phyloP scores from a whole-genome alignment of 2,329 filamentous ascomycete species.

The Leptodontidium sp. region DNA sequence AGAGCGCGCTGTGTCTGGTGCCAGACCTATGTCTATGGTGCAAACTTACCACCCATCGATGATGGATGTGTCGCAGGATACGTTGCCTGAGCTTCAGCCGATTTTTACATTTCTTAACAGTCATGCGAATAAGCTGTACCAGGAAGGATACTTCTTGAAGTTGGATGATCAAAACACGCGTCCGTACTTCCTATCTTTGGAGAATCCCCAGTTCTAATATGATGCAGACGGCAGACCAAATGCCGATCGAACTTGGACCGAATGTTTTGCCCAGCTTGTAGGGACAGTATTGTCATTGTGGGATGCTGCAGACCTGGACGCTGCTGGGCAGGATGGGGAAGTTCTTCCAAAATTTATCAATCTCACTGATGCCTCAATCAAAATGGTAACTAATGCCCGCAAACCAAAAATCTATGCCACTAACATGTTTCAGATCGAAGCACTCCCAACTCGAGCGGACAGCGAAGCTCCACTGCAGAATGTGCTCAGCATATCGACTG shows the following conservation, averaged over 20 bases:
- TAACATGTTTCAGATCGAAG: conserved; percentile 71
- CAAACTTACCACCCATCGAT: conserved; percentile 85
- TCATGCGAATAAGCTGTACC: conserved; percentile 95
- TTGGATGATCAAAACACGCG: conserved; percentile 92
- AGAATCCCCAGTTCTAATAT: conserved; percentile 44
- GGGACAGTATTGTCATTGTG: conserved; percentile 94
- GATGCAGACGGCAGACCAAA: conserved; percentile 83
- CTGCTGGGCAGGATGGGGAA: conserved; percentile 83
- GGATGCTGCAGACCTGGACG: conserved; percentile 93
- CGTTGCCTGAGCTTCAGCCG: conserved; percentile 89
- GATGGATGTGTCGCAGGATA: conserved; percentile 86
- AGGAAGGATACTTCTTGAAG: conserved; percentile 97
- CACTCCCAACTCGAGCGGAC: conserved; percentile 81
- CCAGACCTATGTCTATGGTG: conserved; percentile 84
- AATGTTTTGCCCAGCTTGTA: conserved; percentile 96
- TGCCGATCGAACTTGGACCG: conserved; percentile 87
- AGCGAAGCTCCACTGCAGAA: conserved; percentile 88
- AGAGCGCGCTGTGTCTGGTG: conserved; percentile 58
- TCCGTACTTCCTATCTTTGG: conserved; percentile 57
- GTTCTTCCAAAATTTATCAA: conserved; percentile 95
- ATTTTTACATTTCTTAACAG: conserved; percentile 95
- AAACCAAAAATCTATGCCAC: conserved; percentile 40
- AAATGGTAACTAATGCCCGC: conserved; percentile 75
- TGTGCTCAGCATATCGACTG: conserved; percentile 93
- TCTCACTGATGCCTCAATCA: conserved; percentile 94